These are phyloP conservation scores for Pestalotiopsis sp. DNA, from an alignment of 2,329 filamentous ascomycete genomes.

Conservation along the genomic window DNA sequence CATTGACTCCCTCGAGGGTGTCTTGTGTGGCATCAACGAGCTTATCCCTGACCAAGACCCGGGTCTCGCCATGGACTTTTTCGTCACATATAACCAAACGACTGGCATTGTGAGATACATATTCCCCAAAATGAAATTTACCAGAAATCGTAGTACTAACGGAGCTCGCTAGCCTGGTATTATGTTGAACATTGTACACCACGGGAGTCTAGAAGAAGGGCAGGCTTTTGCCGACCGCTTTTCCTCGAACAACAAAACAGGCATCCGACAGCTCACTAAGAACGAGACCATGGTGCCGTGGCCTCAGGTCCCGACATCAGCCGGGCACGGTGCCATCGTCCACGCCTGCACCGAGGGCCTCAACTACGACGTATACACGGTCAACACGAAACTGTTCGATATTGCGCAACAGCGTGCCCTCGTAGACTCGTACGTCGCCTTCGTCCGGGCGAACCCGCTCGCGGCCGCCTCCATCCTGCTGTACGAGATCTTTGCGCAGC, in stretches of 20 bases:
- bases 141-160: not conserved
- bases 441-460: not conserved
- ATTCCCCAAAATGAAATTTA: not conserved
- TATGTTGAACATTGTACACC: not conserved
- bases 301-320: not conserved
- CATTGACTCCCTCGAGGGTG: not conserved
- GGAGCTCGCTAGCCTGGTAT: not conserved
- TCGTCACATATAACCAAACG: not conserved
- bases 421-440: not conserved
- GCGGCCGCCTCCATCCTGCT: not conserved
- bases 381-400: not conserved
- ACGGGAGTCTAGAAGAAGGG: not conserved
- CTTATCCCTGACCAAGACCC: not conserved
- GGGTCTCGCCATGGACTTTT: not conserved
- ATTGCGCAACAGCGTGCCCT: not conserved
- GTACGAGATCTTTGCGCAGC: not conserved
- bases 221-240: not conserved
- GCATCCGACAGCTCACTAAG: not conserved
- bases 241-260: not conserved
- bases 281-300: not conserved
- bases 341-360: not conserved
- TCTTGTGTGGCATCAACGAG: not conserved
- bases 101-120: not conserved
- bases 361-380: constrained; percentile 1
- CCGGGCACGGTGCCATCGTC: not conserved